A percentile compares a stretch with the other conserved stretches of the same genome.
phyloP scores from a whole-genome alignment of 208 protist species.

The Crithidia fasciculata region DNA sequence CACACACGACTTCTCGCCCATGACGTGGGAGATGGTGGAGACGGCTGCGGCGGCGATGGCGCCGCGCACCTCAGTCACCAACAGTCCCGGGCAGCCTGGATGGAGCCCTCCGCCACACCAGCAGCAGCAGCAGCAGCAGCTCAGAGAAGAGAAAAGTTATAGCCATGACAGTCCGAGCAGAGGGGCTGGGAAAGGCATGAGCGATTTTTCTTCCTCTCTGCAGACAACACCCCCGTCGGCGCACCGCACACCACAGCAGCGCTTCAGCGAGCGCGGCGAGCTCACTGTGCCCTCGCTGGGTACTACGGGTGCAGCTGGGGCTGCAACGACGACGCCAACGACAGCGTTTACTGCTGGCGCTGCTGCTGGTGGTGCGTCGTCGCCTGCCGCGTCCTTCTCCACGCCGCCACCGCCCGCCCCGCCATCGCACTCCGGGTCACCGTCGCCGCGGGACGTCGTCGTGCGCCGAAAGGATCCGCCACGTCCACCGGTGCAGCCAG shows the following conservation, averaged over 20 bases:
- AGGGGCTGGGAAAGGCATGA: neutral
- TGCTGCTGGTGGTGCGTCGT: neutral
- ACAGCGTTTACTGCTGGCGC: neutral
- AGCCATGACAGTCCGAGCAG: neutral
- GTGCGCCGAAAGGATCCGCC: neutral
- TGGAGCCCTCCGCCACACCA: neutral
- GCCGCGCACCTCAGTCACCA: neutral
- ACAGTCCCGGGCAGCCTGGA: neutral
- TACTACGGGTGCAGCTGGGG: neutral
- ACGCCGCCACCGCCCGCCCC: constrained; percentile 5
- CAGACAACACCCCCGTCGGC: constrained; percentile 5
- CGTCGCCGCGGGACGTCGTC: constrained; percentile 1
- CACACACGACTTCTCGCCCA: neutral
- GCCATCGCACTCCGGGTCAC: constrained; percentile 15
- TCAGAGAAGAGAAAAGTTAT: too few species aligned
- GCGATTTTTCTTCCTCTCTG: constrained; percentile 10
- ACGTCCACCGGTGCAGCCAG: too few species aligned
- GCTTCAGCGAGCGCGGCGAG: constrained; percentile 12
- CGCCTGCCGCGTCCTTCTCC: constrained; percentile 9
- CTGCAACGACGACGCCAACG: neutral
- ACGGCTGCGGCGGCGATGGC: neutral
- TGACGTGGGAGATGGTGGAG: constrained; percentile 12
- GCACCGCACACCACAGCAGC: constrained; percentile 8
- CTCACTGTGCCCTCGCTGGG: constrained; percentile 12
- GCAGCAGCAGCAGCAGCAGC: constrained; percentile 6